Evolutionary conservation across 306 rosid genomes (phyloP), one percentile per base, ranked within the genome.

Genomic region (Vigna mungo): DNA sequence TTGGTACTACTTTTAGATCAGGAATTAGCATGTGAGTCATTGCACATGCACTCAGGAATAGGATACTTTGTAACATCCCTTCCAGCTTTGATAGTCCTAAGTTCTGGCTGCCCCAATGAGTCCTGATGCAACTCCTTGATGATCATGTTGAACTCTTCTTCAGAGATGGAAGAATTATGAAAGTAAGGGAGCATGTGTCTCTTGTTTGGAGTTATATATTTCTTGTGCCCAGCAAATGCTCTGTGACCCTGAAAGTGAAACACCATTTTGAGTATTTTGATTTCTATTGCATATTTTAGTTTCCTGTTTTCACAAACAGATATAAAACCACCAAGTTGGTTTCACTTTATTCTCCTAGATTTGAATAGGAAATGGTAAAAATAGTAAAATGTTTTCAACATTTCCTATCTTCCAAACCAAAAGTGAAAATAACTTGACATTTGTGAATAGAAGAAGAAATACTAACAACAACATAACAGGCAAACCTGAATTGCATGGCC

Each of bases 61-160:
- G 99, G 99, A 80, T 80, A 92, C 85, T 95, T 95, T 6, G 99
- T 95, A n/a, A 95, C 98, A 58, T 95, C 97, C 72, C 89, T 93
- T 27, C 90, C 91, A 11, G 72, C 64, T 77, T 86, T 94, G 73
- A 59, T 74, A 14, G 77, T 84, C 72, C 97, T 86, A 23, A 84
- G 90, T 52, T 88, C 97, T 20, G 99, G 99, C 79, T 91, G 92
- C 64, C 98, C 99, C 25, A 89, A 16, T 52, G 99, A 92, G 32
- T 92, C 96, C 1, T n/a, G 81, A 68, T 95, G 99, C 79, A 95
- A 54, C 67, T 84, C 90, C 72, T 59, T 89, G 37, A 95, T 88
- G 77, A 95, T 83, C 48, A 56, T 84, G 62, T 84, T 89, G 72
- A 92, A 95, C 81, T 91, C 96, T 64, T 79, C 81, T 81, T 89